Percentiles rank a stretch among this genome's conserved stretches.
Conservation (phyloP, 164 flowering plant genomes). For the Vitis vinifera region ASM3070453v1 NC_081815.1:2833001-2833500, state of each 20-base stretch:
- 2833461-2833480: constrained; percentile 60
- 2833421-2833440: not conserved
- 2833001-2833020: constrained; percentile 41
- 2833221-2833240: constrained; percentile 43
- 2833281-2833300: constrained; percentile 64
- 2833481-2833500: constrained; percentile 42
- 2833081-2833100: constrained; percentile 68
- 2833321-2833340: constrained; percentile 57
- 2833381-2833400: too few relatives aligned
- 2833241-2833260: constrained; percentile 40
- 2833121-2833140: constrained; percentile 35
- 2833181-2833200: constrained; percentile 69
- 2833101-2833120: constrained; percentile 50
- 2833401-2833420: too few relatives aligned
- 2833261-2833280: constrained; percentile 19
- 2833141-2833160: constrained; percentile 64
- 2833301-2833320: constrained; percentile 61
- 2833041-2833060: constrained; percentile 75
- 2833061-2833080: constrained; percentile 75
- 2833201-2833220: constrained; percentile 93
- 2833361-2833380: constrained; percentile 52
- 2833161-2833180: constrained; percentile 88
- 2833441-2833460: too few relatives aligned
- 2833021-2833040: constrained; percentile 11
- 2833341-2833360: constrained; percentile 59